Evolutionary conservation across 306 rosid genomes (phyloP), one percentile per base, ranked within the genome.

Genomic region (Oxytropis ochrocephala): DNA sequence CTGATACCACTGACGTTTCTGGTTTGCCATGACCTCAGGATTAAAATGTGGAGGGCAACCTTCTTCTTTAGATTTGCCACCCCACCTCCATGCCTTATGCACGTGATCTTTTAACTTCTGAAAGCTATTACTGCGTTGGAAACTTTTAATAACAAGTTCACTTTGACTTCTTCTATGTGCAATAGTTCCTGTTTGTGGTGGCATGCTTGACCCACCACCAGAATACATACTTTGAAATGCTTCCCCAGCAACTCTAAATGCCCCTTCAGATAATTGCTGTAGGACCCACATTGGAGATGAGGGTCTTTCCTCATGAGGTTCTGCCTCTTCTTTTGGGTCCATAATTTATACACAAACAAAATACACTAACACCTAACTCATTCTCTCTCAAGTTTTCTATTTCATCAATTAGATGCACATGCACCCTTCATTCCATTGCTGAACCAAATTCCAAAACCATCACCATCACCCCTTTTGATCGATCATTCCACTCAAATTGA

Each of bases 1-100:
- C 85, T 55, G 97, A 86, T 86, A 86, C 98, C 98, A 93, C 89
- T 90, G 97, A 38, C 98, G 91, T 85, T 93, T 93, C 74, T 93
- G 97, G 77, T 90, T 82, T 5, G 93, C 91, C 85, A 93, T 73
- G 82, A 90, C 81, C 90, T 93, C 98, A 24, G 96, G 97, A 79
- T 90, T 84, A 74, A 90, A 88, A 72, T 47, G 56, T 10, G 80
- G 12, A 4, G 16, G 52, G 41, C 43, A 70, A 66, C 19, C 57
- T 33, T 74, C 96, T 43, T 80, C 91, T 13, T 67, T 78, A 0
- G 70, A 30, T 70, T 54, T 83, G 71, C 64, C 59, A 5, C 94
- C 89, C 93, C 91, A 84, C 42, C 83, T 67, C 89, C 90, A 90
- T 29, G 91, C 94, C 84, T 55, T 88, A 69, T 89, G 83, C 75